Base-by-base conservation (phyloP, 2,329 filamentous ascomycete species). In the Stagonosporopsis tanaceti region DNA sequence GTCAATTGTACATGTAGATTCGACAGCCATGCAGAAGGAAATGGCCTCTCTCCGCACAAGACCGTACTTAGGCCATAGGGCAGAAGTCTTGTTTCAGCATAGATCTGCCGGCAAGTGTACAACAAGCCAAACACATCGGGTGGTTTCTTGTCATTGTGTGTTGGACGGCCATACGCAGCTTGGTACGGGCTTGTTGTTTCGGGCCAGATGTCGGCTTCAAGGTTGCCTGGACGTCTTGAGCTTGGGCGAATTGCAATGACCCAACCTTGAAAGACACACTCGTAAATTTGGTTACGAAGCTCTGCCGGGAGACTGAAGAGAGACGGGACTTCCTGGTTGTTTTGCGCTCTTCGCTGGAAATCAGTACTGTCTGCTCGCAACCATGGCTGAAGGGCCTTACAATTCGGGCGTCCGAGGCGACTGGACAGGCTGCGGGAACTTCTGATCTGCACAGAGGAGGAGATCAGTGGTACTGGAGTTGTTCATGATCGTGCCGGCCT, bases 291-390 rank as follows among this genome's bases (percentile, higher is more conserved):
- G 28, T 57, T 52, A 11, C 44, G 38, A 24, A 47, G 39, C 24
- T 48, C 48, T 25, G 54, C 54, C 20, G 54, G 48, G 4, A 57
- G 38, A n/a, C 24, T n/a, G 5, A 57, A 25, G 30, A 48, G 35
- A 1, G n/a, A 25, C 15, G 20, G 44, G 39, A 28, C 35, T 6
- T 25, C 27, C 8, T 11, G 17, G 5, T 39, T 17, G 4, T 28
- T 27, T 20, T 30, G 47, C 17, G 20, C 38, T 7, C 38, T 41
- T 39, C 2, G 25, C n/a, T 9, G 5, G 24, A 3, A 24, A 24
- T 39, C 5, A 41, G 38, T 25, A 25, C 22, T 27, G 11, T 25
- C 38, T 7, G 5, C 8, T 25, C 5, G 14, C 6, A 12, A 15
- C 5, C 9, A 8, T 25, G n/a, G 38, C 38, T 15, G 14, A 3